Conservation (phyloP, 805 yeast species). For the Zygosaccharomyces gambellarensis region DNA sequence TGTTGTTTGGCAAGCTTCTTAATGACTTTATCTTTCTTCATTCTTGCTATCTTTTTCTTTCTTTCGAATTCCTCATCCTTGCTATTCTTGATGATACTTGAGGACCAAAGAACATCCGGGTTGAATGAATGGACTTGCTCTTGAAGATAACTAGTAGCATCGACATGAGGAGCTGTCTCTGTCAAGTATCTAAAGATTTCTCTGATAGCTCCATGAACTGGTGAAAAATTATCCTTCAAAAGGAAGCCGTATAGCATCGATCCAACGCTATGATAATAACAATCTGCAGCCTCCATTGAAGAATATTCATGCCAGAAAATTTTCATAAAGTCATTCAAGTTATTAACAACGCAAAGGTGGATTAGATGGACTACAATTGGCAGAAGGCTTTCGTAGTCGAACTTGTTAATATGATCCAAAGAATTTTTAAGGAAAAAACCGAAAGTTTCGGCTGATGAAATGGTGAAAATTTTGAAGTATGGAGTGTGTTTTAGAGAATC, state of each 20-base stretch:
- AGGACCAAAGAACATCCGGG: slow-evolving; percentile 20
- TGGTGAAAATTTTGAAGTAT: slow-evolving; percentile 44
- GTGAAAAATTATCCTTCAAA: slow-evolving; percentile 37
- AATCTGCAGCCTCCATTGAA: slow-evolving; percentile 37
- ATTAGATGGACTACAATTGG: slow-evolving; percentile 61
- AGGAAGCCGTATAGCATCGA: slow-evolving; percentile 41
- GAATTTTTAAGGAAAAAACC: slow-evolving; percentile 49
- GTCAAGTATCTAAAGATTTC: slow-evolving; percentile 42
- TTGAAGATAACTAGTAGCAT: slow-evolving; percentile 30
- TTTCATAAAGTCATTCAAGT: slow-evolving; percentile 36
- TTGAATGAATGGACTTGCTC: slow-evolving; percentile 39
- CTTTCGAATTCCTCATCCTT: slow-evolving; percentile 45
- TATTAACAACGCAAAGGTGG: slow-evolving; percentile 52
- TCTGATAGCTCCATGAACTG: slow-evolving; percentile 51
- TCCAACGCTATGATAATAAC: slow-evolving; percentile 38
- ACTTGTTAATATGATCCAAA: slow-evolving; percentile 35
- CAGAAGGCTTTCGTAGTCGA: slow-evolving; percentile 53
- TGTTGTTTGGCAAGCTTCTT: slow-evolving; percentile 81
- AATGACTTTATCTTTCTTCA: slow-evolving; percentile 63
- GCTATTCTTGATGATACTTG: slow-evolving; percentile 24
- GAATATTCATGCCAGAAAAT: slow-evolving; percentile 36
- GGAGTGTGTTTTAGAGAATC: slow-evolving; percentile 35
- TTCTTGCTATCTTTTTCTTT: slow-evolving; percentile 65
- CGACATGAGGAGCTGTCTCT: slow-evolving; percentile 29
- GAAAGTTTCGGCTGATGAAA: slow-evolving; percentile 52